phyloP scores from a whole-genome alignment of 176 grass and related monocot species.

The Ananas comosus region DNA sequence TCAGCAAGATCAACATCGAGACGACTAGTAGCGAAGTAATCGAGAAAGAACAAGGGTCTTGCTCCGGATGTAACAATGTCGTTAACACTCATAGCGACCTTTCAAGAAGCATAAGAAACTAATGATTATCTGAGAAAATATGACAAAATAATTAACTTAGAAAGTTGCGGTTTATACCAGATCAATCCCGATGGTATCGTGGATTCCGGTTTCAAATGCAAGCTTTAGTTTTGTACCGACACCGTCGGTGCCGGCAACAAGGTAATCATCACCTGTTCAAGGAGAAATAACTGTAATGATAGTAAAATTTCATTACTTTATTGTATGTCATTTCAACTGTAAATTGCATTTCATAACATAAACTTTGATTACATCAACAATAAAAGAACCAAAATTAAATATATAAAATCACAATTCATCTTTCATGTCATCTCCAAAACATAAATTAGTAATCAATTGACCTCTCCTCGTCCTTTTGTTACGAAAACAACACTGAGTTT shows the following conservation, averaged over 20 bases:
- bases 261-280: constrained; percentile 57
- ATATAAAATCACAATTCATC: no score
- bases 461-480: no score
- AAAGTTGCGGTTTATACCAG: constrained; percentile 33
- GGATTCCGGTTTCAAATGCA: constrained; percentile 91
- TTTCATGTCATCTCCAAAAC: no score
- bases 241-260: constrained; percentile 80
- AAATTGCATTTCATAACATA: not conserved
- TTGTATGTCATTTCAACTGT: not conserved
- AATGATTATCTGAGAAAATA: not conserved
- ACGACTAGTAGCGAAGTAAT: constrained; percentile 83
- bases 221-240: constrained; percentile 96
- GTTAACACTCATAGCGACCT: constrained; percentile 99
- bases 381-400: no score
- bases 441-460: no score
- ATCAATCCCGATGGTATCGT: constrained; percentile 94
- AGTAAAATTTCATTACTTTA: not conserved
- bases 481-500: no score
- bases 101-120: constrained; percentile 1
- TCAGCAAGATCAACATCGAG: constrained; percentile 94
- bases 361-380: no score
- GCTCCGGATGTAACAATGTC: constrained; percentile 92
- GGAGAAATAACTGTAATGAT: not conserved
- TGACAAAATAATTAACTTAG: not conserved
- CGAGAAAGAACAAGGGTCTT: constrained; percentile 88